Evolutionary conservation across 805 yeast genomes (phyloP), one percentile per base, ranked within the genome.

Genomic region (Nakazawaea peltata): DNA sequence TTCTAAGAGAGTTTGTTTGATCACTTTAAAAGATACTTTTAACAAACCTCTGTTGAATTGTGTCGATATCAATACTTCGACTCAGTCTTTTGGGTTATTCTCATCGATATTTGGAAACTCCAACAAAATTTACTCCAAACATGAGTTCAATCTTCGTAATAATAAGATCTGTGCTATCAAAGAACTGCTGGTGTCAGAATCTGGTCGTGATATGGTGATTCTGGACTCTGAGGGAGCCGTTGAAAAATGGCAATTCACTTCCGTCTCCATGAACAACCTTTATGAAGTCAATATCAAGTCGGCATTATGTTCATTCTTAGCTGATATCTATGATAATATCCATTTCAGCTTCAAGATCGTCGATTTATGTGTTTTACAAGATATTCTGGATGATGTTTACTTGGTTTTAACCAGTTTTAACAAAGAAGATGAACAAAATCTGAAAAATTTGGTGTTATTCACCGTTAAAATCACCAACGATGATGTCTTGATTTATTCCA

Each of bases 1-100:
- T 3, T 60, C 71, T 41, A 85, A 85, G 17, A 64, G 88, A 41
- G 72, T 80, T 28, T 52, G 79, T 5, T 61, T 83, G 28, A 49
- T 85, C 2, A 63, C 78, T 0, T 59, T 87, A 22, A 70, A 81
- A 41, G 92, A 86, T 53, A 63, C 72, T 31, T 63, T 71, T 24
- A 90, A 94, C 22, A 78, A 74, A 46, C 76, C 83, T 1, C 48
- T 50, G 9, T 37, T 59, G 10, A 42, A 40, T 17, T 38, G 32
- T 8, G 27, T 36, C 14, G 54, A 54, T 22, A 37, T 58, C 4
- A 40, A 42, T 16, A 36, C 48, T 4, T 39, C 55, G 47, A 13
- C 34, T 5, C 25, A 28, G 6, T 32, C 40, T 7, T 30, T 36
- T 21, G 22, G 22, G 0, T 40, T 51, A 19, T 26, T 51, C 30